Evolutionary conservation across 2,329 filamentous ascomycete genomes (phyloP).

Genomic region (Macroventuria anomochaeta): DNA sequence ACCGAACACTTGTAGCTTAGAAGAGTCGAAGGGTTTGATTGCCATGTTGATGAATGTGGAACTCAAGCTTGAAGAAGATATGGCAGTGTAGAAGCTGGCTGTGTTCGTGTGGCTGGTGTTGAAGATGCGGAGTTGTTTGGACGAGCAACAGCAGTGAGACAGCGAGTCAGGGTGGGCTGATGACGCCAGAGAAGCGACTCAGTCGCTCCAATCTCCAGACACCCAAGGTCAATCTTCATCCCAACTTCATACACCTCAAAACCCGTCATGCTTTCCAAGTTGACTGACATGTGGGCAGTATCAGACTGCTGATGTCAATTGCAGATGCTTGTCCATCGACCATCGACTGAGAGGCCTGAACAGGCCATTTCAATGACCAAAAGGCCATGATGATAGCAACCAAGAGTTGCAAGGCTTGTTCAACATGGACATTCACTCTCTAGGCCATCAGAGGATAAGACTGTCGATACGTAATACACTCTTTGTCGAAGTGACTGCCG

Average conservation of each 20-base stretch:
- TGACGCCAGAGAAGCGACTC: slow-evolving; percentile 14
- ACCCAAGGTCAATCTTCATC: too few relatives aligned
- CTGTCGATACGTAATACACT: neutral
- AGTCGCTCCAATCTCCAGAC: neutral
- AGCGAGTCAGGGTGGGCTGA: slow-evolving; percentile 26
- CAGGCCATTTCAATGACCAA: too few relatives aligned
- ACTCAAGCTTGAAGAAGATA: neutral
- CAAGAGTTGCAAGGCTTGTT: too few relatives aligned
- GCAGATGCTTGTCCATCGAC: too few relatives aligned
- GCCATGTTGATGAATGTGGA: slow-evolving; percentile 38
- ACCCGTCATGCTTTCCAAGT: too few relatives aligned
- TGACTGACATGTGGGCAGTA: too few relatives aligned
- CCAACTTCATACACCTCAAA: too few relatives aligned
- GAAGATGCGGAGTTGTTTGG: slow-evolving; percentile 7
- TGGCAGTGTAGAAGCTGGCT: slow-evolving; percentile 7
- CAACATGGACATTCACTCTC: too few relatives aligned
- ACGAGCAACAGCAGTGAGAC: slow-evolving; percentile 9
- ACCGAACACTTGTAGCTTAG: slow-evolving; percentile 71
- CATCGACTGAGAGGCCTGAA: too few relatives aligned
- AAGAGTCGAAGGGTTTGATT: slow-evolving; percentile 60
- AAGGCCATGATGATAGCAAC: too few relatives aligned
- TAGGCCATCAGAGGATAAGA: too few relatives aligned
- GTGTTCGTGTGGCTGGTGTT: slow-evolving; percentile 18
- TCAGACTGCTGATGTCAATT: too few relatives aligned
- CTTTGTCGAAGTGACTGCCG: neutral